phyloP scores from a whole-genome alignment of 2,329 filamentous ascomycete species.

The Aspergillus persii region DNA sequence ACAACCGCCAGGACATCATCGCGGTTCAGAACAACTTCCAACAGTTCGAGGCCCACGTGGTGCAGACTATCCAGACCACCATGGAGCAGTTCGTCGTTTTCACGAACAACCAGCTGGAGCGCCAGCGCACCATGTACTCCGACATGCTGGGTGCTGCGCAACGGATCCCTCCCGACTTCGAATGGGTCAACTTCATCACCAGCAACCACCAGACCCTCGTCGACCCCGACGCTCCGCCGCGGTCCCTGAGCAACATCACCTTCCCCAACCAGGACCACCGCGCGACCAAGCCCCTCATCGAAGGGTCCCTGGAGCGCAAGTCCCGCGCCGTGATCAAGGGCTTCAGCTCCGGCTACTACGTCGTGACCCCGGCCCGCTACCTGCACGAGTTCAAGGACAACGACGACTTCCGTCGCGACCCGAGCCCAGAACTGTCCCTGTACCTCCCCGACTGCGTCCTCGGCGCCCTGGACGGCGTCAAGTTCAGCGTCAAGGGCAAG shows the following conservation, averaged over 20 bases:
- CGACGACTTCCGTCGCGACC: conserved; percentile 62
- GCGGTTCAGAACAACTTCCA: conserved; percentile 88
- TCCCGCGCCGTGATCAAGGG: conserved; percentile 78
- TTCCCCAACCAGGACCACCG: conserved; percentile 89
- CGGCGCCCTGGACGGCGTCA: conserved; percentile 68
- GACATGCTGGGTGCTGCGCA: conserved; percentile 79
- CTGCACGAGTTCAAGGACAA: conserved; percentile 96
- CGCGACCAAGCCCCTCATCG: conserved; percentile 77
- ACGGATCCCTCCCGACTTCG: conserved; percentile 77
- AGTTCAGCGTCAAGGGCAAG: conserved; percentile 95
- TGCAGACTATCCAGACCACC: conserved; percentile 77
- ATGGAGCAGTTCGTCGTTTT: conserved; percentile 81
- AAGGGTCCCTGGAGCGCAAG: conserved; percentile 87
- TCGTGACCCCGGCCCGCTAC: conserved; percentile 82
- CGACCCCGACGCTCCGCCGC: conserved; percentile 71
- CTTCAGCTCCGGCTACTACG: conserved; percentile 81
- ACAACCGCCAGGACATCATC: conserved; percentile 86
- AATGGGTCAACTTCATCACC: conserved; percentile 82
- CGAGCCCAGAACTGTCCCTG: conserved; percentile 77
- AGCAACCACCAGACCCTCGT: conserved; percentile 72
- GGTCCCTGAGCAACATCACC: conserved; percentile 68
- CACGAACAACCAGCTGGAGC: conserved; percentile 76
- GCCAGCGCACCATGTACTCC: conserved; percentile 73
- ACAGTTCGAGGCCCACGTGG: conserved; percentile 80
- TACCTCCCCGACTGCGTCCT: conserved; percentile 89